Evolutionary conservation across 108 stramenopile genomes (phyloP).

Genomic region (Fistulifera pelliculosa): DNA sequence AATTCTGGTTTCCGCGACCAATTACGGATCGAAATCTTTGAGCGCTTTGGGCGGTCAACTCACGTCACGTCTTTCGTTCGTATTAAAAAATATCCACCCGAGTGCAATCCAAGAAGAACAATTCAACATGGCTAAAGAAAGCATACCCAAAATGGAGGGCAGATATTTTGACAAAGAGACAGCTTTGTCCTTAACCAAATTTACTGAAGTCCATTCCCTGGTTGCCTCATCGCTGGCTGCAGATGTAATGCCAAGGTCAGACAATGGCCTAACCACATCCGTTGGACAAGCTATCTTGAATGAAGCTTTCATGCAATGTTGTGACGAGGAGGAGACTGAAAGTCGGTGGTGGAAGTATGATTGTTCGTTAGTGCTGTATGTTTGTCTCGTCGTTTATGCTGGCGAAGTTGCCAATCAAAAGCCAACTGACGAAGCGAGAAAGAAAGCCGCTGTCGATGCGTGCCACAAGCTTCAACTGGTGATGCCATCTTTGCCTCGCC

Average conservation of each 20-base stretch:
- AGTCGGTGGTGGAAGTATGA: constrained; percentile 31
- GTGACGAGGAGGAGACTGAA: constrained; percentile 23
- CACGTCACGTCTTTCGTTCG: constrained; percentile 72
- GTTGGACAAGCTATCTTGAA: constrained; percentile 6
- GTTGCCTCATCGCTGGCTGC: constrained; percentile 54
- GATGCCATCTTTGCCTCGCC: constrained; percentile 33
- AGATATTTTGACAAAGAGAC: constrained; percentile 17
- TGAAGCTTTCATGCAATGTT: constrained; percentile 22
- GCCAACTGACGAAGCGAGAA: constrained; percentile 49
- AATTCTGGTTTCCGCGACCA: constrained; percentile 38
- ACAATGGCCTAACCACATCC: constrained; percentile 1
- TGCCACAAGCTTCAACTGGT: constrained; percentile 43
- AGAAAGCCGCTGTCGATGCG: constrained; percentile 43
- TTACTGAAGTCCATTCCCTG: constrained; percentile 48
- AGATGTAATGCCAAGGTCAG: constrained; percentile 32
- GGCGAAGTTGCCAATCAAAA: constrained; percentile 52
- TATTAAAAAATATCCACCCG: constrained; percentile 37
- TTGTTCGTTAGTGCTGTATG: constrained; percentile 48
- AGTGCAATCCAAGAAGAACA: constrained; percentile 28
- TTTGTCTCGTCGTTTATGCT: constrained; percentile 48
- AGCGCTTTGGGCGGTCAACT: constrained; percentile 49
- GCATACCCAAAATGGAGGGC: constrained; percentile 26
- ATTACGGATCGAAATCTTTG: constrained; percentile 30
- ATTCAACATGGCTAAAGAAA: constrained; percentile 37
- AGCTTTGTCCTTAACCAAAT: background rate